These are phyloP conservation scores for Pecoramyces ruminantium DNA, from an alignment of 192 early-diverging fungal genomes.

Conservation along the genomic window DNA sequence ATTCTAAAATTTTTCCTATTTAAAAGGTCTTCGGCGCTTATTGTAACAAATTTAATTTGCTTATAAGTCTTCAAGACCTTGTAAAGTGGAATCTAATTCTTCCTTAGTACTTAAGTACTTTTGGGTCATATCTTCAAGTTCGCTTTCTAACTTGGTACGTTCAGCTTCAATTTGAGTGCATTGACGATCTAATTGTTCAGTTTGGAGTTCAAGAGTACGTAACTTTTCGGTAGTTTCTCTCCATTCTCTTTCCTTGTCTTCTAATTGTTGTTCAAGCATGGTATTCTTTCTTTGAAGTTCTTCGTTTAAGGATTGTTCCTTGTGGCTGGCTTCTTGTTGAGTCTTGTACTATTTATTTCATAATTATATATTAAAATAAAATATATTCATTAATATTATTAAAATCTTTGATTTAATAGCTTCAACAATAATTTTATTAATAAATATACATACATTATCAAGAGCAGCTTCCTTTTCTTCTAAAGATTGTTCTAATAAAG, in stretches of 20 bases:
- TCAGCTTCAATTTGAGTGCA: not conserved
- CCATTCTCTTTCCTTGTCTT: conserved; percentile 53
- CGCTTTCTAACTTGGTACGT: not conserved
- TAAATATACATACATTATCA: not conserved
- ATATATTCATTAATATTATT: no score
- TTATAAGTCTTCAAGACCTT: not conserved
- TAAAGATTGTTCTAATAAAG: conserved; percentile 1
- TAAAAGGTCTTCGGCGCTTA: no score
- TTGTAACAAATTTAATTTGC: not conserved
- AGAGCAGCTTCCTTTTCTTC: conserved; percentile 1
- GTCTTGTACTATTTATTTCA: not conserved
- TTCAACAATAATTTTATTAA: no score
- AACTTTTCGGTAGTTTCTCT: conserved; percentile 28
- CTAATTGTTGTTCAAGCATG: conserved; percentile 26
- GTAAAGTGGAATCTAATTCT: not conserved
- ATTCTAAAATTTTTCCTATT: no score
- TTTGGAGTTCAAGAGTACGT: not conserved
- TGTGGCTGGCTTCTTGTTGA: conserved; percentile 6
- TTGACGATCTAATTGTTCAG: not conserved
- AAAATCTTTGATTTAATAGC: no score
- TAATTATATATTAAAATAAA: no score
- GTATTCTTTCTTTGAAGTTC: conserved; percentile 20
- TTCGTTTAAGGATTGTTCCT: conserved; percentile 20
- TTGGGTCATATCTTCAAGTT: not conserved
- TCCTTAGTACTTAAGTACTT: not conserved